phyloP scores from a whole-genome alignment of 2,329 filamentous ascomycete species.

The Myriosclerotinia duriaeana region DNA sequence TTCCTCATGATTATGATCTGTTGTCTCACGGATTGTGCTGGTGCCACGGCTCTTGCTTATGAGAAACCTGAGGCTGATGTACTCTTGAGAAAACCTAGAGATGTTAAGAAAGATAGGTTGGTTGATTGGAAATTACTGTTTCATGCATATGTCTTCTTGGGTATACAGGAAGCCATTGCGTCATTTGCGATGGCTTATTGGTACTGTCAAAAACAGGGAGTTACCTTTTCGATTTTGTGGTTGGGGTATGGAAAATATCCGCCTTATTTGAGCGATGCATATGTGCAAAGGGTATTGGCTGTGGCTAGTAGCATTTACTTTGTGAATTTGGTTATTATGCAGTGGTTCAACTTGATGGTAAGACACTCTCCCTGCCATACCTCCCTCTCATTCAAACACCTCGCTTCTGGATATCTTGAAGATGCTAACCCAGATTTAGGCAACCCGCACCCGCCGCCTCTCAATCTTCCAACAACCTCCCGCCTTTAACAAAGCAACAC shows the following conservation, averaged over 20 bases:
- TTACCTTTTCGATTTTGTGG: conserved; percentile 64
- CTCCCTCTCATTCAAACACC: too few relatives aligned
- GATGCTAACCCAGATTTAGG: conserved; percentile 35
- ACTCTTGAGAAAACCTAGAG: conserved; percentile 64
- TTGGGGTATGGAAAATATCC: conserved; percentile 60
- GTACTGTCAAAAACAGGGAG: conserved; percentile 60
- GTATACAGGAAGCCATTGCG: conserved; percentile 57
- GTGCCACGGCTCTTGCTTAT: conserved; percentile 70
- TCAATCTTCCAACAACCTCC: conserved; percentile 72
- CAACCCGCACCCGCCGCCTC: conserved; percentile 59
- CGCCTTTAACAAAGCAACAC: conserved; percentile 55
- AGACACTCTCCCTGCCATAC: background rate
- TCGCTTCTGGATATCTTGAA: background rate
- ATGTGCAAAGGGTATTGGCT: conserved; percentile 48
- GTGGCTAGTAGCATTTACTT: conserved; percentile 62
- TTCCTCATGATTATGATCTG: conserved; percentile 51
- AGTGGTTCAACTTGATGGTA: conserved; percentile 69
- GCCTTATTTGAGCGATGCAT: conserved; percentile 47
- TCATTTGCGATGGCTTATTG: conserved; percentile 66
- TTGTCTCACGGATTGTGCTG: conserved; percentile 73
- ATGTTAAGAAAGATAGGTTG: conserved; percentile 66
- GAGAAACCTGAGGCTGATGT: conserved; percentile 76
- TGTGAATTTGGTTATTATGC: conserved; percentile 76
- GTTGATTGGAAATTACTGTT: conserved; percentile 71
- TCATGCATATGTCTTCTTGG: conserved; percentile 69